Base-by-base conservation (phyloP, 2,329 filamentous ascomycete genomes). In the Tolypocladium pustulatum region DNA sequence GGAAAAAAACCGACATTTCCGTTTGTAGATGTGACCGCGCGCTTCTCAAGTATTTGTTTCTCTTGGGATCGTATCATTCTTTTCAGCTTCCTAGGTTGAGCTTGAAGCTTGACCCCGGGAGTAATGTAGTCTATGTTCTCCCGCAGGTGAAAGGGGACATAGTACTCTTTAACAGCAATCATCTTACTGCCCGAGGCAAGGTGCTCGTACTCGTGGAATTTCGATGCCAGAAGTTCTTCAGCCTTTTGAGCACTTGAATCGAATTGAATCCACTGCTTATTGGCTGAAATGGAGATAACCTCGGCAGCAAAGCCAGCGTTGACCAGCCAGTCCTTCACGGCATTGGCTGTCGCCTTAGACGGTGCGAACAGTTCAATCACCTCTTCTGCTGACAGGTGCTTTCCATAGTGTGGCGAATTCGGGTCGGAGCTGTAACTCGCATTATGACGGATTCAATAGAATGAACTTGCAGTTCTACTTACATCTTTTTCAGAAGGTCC, bases 251-350 rank as follows among this genome's bases (percentile, higher is more conserved):
- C 55, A 13, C 59, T 61, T 10, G 61, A 51, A 12, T 61, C 54
- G 37, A 64, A 64, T 10, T 60, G 46, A 7, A 64, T 41, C 55
- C 81, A 84, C 57, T 76, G 76, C 52, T 76, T 74, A n/a, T 77
- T 77, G 37, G 73, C 71, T 0, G 81, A 80, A 52, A 81, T 75
- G 43, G 70, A 70, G 54, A 85, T 71, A 5, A 79, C 74, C 4
- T 72, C 69, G 3, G 67, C 64, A 34, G 73, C 64, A 58, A 86
- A 81, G 8, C 82, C 83, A 41, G 77, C 74, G 10, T 67, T 66
- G 22, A 72, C 67, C 12, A 85, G 73, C 82, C 82, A 86, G 10
- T 73, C 65, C 64, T 75, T 75, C 20, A 84, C 79, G 2, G 76
- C 70, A 25, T 77, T 71, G 3, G 83, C 74, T 3, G 78, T 71